Conservation (phyloP, 257 asterid species). For the Prunella vulgaris region DNA sequence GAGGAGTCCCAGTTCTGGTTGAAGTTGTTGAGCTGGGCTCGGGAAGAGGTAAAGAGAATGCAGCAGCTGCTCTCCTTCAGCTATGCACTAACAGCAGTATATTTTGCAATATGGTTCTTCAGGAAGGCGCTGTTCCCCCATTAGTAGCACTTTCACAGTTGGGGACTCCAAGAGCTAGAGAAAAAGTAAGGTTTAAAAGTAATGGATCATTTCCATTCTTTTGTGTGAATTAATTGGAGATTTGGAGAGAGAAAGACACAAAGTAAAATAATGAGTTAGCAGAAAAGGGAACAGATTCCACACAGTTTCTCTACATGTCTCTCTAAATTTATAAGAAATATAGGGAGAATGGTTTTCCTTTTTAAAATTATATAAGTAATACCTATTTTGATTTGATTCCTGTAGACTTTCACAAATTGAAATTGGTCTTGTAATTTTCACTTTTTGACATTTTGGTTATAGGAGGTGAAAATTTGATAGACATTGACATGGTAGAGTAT, state of each 20-base stretch:
- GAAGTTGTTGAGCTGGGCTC: slow-evolving; percentile 92
- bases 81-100: slow-evolving; percentile 67
- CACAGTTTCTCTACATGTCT: too few species aligned
- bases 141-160: slow-evolving; percentile 71
- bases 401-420: too few species aligned
- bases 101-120: slow-evolving; percentile 66
- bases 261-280: neutral
- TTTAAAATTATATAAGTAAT: too few species aligned
- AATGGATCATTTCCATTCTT: neutral
- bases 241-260: neutral
- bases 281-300: neutral
- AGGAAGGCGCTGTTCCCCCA: slow-evolving; percentile 88
- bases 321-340: too few species aligned
- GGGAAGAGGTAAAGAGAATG: slow-evolving; percentile 83
- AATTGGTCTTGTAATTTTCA: too few species aligned
- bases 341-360: too few species aligned
- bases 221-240: neutral
- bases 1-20: slow-evolving; percentile 70
- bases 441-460: too few species aligned
- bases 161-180: slow-evolving; percentile 85
- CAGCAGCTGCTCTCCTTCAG: slow-evolving; percentile 90
- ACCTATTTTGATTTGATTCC: too few species aligned
- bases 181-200: slow-evolving; percentile 45
- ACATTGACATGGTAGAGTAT: too few species aligned
- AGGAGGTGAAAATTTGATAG: too few species aligned